Evolutionary conservation across 1,284 basidiomycete species (phyloP), one percentile per base, ranked within the genome.

Genomic region (Cutaneotrichosporon spelunceum): DNA sequence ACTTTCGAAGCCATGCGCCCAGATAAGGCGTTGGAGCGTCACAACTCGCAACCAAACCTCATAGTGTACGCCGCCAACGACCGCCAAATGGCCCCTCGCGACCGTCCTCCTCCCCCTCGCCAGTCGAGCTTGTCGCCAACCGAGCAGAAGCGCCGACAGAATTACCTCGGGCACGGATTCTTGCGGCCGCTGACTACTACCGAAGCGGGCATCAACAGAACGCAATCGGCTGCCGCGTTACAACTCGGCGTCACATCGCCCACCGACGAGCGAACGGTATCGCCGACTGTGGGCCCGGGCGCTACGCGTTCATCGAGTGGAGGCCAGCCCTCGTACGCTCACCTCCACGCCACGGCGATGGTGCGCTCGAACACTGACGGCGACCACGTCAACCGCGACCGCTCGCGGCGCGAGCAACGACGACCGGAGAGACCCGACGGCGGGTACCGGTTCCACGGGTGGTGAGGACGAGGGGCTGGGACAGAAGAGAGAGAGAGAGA

Each of bases 381-480:
- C 8, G 70, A 68, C 29, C 63, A 65, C 5, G 59, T 62, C 16
- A 64, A 67, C 11, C 27, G 56, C 30, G 63, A 60, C 52, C 64
- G 61, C 8, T 68, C 65, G 47, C 39, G 61, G 53, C 60, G 65
- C 29, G 70, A 72, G 57, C 65, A 63, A 9, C 66, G 65, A 54
- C 53, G 71, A 27, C 63, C 61, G 48, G 67, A 70, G 45, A 61
- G 62, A 14, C 68, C 66, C 27, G 72, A 77, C 60, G 72, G 70
- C 19, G 70, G 72, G 60, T 78, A 77, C 66, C 62, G 76, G 23
- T 60, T 62, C 21, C 76, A 78, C 65, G 76, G 76, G 21, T 78
- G 76, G 76, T 78, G 34, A 39, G 36, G 48, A 16, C 27, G 9
- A 49, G 24, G 23, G 29, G 24, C 5, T 14, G n/a, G 27, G 3